Evolutionary conservation across 805 yeast species (phyloP).

Genomic region (Starmerella apis): DNA sequence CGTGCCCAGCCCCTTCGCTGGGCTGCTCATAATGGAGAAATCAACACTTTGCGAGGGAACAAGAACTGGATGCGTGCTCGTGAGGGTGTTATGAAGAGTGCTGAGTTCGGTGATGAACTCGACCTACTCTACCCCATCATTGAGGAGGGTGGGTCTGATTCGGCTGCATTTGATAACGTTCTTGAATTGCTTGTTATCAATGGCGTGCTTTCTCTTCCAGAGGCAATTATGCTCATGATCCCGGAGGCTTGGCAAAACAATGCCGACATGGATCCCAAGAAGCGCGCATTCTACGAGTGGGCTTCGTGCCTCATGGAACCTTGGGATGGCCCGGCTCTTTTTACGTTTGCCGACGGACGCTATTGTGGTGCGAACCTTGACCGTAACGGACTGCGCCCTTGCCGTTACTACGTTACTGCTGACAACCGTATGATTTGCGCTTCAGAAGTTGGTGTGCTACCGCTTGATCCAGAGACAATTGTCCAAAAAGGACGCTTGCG

Average conservation of each 20-base stretch:
- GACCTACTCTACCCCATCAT: conserved; percentile 88
- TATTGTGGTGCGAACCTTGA: conserved; percentile 98
- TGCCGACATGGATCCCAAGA: conserved; percentile 71
- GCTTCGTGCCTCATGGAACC: conserved; percentile 99
- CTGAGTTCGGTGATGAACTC: conserved; percentile 79
- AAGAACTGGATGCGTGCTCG: conserved; percentile 99
- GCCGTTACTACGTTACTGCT: conserved; percentile 90
- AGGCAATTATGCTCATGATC: conserved; percentile 91
- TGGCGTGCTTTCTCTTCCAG: conserved; percentile 86
- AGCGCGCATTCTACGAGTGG: conserved; percentile 96
- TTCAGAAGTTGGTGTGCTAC: conserved; percentile 95
- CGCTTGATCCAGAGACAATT: conserved; percentile 69
- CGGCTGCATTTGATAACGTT: conserved; percentile 95
- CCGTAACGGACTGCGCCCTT: conserved; percentile 95
- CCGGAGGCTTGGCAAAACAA: conserved; percentile 98
- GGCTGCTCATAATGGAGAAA: conserved; percentile 98
- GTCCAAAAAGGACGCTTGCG: conserved; percentile 86
- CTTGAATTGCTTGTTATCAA: conserved; percentile 82
- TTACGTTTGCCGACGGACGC: conserved; percentile 93
- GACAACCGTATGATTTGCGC: conserved; percentile 96
- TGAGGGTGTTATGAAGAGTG: conserved; percentile 90
- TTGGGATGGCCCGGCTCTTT: conserved; percentile 98
- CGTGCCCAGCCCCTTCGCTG: conserved; percentile 96
- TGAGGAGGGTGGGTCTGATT: conserved; percentile 97
- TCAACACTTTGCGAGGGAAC: conserved; percentile 92